Base-by-base conservation (phyloP, 345 rosid genomes). In the thale cress (Arabidopsis thaliana) region DNA sequence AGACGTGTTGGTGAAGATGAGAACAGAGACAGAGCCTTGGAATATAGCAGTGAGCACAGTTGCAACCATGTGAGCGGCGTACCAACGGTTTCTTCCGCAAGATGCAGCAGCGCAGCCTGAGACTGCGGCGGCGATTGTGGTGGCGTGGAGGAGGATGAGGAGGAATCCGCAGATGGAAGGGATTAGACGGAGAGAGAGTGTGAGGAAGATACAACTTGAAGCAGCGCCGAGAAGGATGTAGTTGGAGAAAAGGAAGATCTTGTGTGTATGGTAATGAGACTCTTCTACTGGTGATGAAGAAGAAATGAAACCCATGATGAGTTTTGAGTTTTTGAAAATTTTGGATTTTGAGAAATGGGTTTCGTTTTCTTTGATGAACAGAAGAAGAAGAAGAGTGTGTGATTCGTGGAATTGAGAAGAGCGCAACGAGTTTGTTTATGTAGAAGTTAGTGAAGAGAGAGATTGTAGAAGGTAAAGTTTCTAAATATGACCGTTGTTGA, bases 181-280 rank as follows among this genome's bases (percentile, higher is more conserved):
- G 81, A 89, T 16, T 23, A 94, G 71, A 63, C 98, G 94, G 37
- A 94, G 93, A 28, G 98, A 88, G 65, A 88, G 90, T 16, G 96
- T 91, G 50, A 94, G 82, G 89, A 94, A 91, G 74, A 91, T 85
- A 86, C 96, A 91, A 77, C 93, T 85, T 0, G 97, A 85, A 51
- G 98, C 96, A 2, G 97, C 89, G 1, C 96, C 94, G 0, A 93
- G 90, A 24, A 93, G 95, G 57, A 91, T 81, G 89, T 90, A 91
- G 88, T 94, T 94, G 81, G 88, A 79, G 69, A 86, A 80, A 67
- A 91, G 85, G 87, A 93, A 93, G 45, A 85, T 66, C 72, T 85
- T 91, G 86, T 88, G 98, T 11, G 90, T 86, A 32, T 77, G 78
- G 76, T 80, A 71, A 55, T 88, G 88, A 22, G 89, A 79, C 45